Evolutionary conservation across 1,284 basidiomycete genomes (phyloP), one percentile per base, ranked within the genome.

Genomic region (Naganishia liquefaciens): DNA sequence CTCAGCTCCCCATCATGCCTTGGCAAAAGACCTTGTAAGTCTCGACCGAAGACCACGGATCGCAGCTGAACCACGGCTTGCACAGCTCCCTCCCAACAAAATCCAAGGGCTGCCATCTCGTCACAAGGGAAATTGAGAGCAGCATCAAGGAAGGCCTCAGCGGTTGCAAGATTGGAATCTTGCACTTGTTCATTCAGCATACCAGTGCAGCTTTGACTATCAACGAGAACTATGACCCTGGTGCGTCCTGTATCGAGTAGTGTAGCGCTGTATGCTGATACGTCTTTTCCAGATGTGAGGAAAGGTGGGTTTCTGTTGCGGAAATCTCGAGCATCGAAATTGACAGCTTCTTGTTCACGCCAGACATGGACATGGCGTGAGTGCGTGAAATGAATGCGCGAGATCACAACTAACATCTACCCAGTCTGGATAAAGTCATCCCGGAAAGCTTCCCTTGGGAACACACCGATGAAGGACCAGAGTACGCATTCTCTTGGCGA

Each of bases 401-500:
- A 9, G 19, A 39, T 23, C 30, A 51, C n/a, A 63, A 42, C 6
- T 28, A n/a, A n/a, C n/a, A 27, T 28, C 17, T 25, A 2, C 25
- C 0, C 47, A 71, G 70, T 0, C 80, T 96, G 19, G 93, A 96
- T 79, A 84, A 80, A 33, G 87, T 93, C 65, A 91, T 97, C 1
- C 93, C 93, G 0, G 93, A 96, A 76, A 83, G 77, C 25, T 80
- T 95, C n/a, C 81, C 86, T 21, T 96, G 93, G 93, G 80, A 82
- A 55, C 93, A 96, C 77, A 91, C 87, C 3, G 91, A 92, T 74
- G 92, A 95, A 80, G 92, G 91, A 30, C 89, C 87, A 42, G 91
- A 93, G 91, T 92, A 75, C 77, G 86, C 81, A n/a, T 11, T 21
- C 17, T n/a, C 1, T 23, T 13, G 33, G 13, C 10, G 13, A 6